phyloP scores from a whole-genome alignment of 73 alveolate genomes.

The Paraurostyla sp. region DNA sequence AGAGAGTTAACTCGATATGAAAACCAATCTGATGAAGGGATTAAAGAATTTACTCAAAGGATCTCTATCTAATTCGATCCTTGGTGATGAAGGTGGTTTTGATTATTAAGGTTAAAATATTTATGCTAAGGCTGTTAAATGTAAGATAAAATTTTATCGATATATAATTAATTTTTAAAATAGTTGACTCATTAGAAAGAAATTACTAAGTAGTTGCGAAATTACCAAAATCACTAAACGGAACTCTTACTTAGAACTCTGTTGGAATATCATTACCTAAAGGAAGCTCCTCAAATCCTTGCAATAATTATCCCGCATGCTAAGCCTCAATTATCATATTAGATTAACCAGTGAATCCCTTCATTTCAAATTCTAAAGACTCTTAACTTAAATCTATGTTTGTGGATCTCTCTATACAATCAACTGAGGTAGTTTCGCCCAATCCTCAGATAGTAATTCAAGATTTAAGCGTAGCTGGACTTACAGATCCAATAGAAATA shows the following conservation, averaged over 20 bases:
- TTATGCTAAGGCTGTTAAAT: conserved; percentile 48
- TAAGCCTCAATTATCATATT: conserved; percentile 18
- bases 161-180: background rate
- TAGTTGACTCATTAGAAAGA: conserved; percentile 43
- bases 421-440: conserved; percentile 43
- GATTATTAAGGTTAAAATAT: conserved; percentile 18
- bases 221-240: conserved; percentile 1
- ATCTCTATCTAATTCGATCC: background rate
- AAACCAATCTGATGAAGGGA: conserved; percentile 22
- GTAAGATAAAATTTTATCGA: background rate
- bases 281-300: conserved; percentile 17
- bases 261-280: conserved; percentile 7
- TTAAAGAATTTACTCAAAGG: conserved; percentile 28
- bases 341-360: conserved; percentile 44
- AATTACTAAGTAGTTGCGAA: conserved; percentile 5
- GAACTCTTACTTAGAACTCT: background rate
- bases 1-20: conserved; percentile 1
- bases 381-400: conserved; percentile 9
- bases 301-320: conserved; percentile 5
- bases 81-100: conserved; percentile 50
- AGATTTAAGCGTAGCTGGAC: conserved; percentile 5
- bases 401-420: conserved; percentile 3
- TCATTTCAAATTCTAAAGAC: conserved; percentile 45
- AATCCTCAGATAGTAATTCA: background rate
- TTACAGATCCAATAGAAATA: conserved; percentile 16